Conservation (phyloP, 1,284 basidiomycete species). For the Rhodotorula glutinis region DNA sequence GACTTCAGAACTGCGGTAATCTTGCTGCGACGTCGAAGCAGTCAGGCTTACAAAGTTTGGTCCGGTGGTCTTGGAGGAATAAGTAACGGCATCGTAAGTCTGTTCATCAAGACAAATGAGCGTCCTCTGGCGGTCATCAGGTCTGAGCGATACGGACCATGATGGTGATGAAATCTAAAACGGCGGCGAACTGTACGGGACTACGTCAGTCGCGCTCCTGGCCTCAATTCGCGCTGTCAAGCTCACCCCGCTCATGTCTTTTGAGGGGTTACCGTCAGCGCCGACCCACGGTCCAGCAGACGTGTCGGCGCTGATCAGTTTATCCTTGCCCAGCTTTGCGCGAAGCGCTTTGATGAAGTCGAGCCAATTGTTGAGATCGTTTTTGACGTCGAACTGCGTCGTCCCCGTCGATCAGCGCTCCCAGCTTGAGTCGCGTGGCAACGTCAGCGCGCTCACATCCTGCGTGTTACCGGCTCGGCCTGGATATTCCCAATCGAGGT, state of each 20-base stretch:
- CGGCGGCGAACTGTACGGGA: not conserved
- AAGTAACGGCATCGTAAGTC: conserved; percentile 16
- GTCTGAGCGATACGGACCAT: conserved; percentile 6
- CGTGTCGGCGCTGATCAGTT: conserved; percentile 20
- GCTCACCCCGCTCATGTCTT: conserved; percentile 19
- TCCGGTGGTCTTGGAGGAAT: not conserved
- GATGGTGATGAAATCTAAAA: conserved; percentile 21
- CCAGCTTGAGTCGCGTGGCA: too few species aligned
- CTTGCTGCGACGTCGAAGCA: too few species aligned
- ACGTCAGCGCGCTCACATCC: not conserved
- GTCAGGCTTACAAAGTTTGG: conserved; percentile 20
- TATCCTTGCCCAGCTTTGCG: conserved; percentile 20
- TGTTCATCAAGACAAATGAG: not conserved
- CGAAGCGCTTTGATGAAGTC: conserved; percentile 15
- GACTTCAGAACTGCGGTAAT: not conserved
- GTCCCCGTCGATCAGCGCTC: too few species aligned
- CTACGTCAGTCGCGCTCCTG: too few species aligned
- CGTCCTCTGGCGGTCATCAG: too few species aligned
- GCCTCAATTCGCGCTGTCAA: accelerated
- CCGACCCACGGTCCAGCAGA: conserved; percentile 5
- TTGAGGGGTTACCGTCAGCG: conserved; percentile 10
- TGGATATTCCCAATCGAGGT: conserved; percentile 33
- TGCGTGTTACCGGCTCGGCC: conserved; percentile 8
- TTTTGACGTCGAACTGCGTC: conserved; percentile 27
- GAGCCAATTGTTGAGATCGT: conserved; percentile 24